Evolutionary conservation across 1,139 yeast genomes (phyloP), one percentile per base, ranked within the genome.

Genomic region (Debaryomycetaceae sp.): DNA sequence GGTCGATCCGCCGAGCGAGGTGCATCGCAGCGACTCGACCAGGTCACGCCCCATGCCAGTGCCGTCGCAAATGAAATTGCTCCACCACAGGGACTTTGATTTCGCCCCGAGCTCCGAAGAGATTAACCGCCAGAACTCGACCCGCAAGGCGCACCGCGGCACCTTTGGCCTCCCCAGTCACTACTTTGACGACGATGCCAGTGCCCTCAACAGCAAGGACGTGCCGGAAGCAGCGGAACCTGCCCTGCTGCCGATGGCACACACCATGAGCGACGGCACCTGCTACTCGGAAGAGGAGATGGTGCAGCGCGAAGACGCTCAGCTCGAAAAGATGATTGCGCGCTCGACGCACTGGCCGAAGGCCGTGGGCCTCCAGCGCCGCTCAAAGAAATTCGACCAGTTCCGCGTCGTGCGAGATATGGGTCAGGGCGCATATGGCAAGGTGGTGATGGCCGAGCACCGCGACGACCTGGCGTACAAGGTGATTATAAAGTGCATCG

Each of bases 391-490:
- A 37, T 69, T 83, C 38, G 49, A 67, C 1, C 95, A 86, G 47
- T 90, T 83, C 44, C 55, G 58, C 4, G 69, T 82, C 1, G 32
- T 83, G 26, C 79, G 81, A 47, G 74, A 77, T 37, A 73, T 90
- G 76, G 98, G 98, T 1, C 93, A 82, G 50, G 98, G 98, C 25
- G 96, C 97, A 0, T 90, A 87, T 46, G 97, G 97, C 12, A 82
- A 83, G 45, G 98, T 90, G 15, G 77, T 80, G 14, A 62, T 86
- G 22, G 95, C 86, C 7, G 71, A 70, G 45, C 82, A 80, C 44
- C 71, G 68, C 27, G 62, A 66, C 15, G 86, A 77, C 37, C 68
- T 72, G 0, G 54, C 55, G 8, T 78, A 82, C 46, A 71, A 67
- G 36, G 77, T 86, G 23, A 86, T 87, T 11, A 70, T 90, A 38